Percentiles rank a stretch among this genome's conserved stretches.
These are phyloP conservation scores for Ceratocystis huliohia DNA, from an alignment of 2,329 filamentous ascomycete species.

Conservation along the genomic window DNA sequence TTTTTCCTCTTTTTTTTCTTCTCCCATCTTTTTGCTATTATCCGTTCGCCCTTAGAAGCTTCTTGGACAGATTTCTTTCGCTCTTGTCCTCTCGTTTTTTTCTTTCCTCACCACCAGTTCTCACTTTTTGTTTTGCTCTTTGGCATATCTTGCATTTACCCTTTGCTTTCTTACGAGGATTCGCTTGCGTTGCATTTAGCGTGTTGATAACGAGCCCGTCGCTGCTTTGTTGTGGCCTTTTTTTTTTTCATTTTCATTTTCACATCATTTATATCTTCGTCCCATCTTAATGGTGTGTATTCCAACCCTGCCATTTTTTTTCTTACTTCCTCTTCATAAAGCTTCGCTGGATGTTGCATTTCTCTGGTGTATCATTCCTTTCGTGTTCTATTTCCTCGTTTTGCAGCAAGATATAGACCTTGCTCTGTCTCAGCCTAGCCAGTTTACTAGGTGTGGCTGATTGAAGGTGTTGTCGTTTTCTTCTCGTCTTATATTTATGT, in stretches of 20 bases:
- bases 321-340: not conserved
- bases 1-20: not conserved
- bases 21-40: not conserved
- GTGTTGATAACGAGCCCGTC: conserved; percentile 25
- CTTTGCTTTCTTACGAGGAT: conserved; percentile 13
- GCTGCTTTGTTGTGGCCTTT: not conserved
- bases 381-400: not conserved
- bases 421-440: conserved; percentile 15
- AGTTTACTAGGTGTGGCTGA: not conserved
- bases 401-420: not conserved
- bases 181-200: conserved; percentile 26
- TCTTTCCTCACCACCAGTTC: not conserved
- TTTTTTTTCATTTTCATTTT: conserved; percentile 19
- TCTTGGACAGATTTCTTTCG: conserved; percentile 5
- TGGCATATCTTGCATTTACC: conserved; percentile 12
- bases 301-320: not conserved
- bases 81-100: conserved; percentile 7
- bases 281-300: not conserved
- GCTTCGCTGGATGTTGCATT: not conserved
- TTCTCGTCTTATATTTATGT: not conserved
- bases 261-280: conserved; percentile 21
- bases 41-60: conserved; percentile 13
- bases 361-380: not conserved
- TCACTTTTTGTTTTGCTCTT: conserved; percentile 5
- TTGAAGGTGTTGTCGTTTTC: not conserved